Conservation (phyloP, 179 eudicot genomes). For the Silene vulgaris region DNA sequence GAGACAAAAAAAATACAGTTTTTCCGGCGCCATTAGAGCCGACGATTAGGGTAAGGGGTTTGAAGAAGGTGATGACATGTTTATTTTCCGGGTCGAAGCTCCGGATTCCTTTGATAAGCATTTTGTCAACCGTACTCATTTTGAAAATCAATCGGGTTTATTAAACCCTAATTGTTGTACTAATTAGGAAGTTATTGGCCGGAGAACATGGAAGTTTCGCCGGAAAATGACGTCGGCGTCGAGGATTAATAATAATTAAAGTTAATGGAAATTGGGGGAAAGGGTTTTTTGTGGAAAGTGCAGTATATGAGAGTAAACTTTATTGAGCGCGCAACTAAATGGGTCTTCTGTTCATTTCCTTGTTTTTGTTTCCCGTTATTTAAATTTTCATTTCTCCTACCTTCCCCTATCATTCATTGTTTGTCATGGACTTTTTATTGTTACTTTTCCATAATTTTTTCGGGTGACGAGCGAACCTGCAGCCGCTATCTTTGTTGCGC, state of each 20-base stretch:
- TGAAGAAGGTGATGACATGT: constrained; percentile 83
- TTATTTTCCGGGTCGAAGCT: constrained; percentile 93
- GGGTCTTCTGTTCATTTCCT: no score
- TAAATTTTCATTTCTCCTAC: no score
- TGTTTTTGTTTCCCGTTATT: no score
- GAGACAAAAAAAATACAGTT: constrained; percentile 41
- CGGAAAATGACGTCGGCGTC: not conserved
- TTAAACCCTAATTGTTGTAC: not conserved
- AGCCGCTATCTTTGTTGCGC: no score
- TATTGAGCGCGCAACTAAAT: not conserved
- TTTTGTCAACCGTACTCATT: constrained; percentile 95
- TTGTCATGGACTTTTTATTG: no score
- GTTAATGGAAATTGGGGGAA: not conserved
- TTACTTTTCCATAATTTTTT: no score
- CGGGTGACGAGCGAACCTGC: no score
- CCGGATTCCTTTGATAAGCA: constrained; percentile 93
- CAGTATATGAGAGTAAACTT: not conserved
- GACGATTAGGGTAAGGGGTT: constrained; percentile 84
- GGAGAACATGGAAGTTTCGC: constrained; percentile 12
- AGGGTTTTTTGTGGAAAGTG: constrained; percentile 9
- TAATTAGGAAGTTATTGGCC: not conserved
- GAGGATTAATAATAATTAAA: not conserved
- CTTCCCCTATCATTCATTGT: no score
- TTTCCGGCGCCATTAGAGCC: constrained; percentile 97
- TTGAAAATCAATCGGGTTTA: constrained; percentile 9